Base-by-base conservation (phyloP, 2,329 filamentous ascomycete genomes). In the Fusarium sambucinum region DNA sequence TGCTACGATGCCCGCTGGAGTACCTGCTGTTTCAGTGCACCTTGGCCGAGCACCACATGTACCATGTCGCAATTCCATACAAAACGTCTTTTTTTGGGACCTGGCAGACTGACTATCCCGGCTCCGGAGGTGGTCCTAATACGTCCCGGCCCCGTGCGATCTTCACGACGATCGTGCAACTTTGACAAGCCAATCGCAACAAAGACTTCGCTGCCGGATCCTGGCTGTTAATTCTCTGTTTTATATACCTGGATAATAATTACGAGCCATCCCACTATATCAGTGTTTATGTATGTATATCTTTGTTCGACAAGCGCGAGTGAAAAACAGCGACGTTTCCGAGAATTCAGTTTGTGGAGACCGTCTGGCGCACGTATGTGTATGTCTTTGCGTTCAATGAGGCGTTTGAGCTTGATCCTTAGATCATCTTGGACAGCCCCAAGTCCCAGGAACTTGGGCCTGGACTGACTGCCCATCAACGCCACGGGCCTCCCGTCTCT, bases 111-210 rank as follows among this genome's bases (percentile, higher is more conserved):
- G 66, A 40, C 38, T 27, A 72, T 60, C 67, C 65, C 54, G 52
- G 68, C 55, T 57, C 63, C 64, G 69, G 72, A 64, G 63, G 54
- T 66, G 60, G 59, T 66, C 74, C 66, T 55, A 72, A 73, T 74
- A 58, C 71, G 71, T 69, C 62, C 63, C 67, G 66, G 64, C 66
- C 63, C 62, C 68, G 62, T 69, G 59, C 62, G 72, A 76, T 76
- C 73, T 67, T 63, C 72, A 51, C 62, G 65, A 66, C 66, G 66
- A 72, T 77, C 68, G 74, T 70, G 53, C 68, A 69, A 69, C 65
- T 60, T 60, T 74, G 72, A 71, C 52, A 66, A 73, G 71, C 77
- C 77, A 78, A 77, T 78, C 77, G 77, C 77, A 78, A 77, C 72
- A 66, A 37, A 19, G 60, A 10, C 50, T 70, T 40, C 32, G 67